Conservation (phyloP, 2,329 filamentous ascomycete genomes). For the Stagonosporopsis chrysanthemi region DNA sequence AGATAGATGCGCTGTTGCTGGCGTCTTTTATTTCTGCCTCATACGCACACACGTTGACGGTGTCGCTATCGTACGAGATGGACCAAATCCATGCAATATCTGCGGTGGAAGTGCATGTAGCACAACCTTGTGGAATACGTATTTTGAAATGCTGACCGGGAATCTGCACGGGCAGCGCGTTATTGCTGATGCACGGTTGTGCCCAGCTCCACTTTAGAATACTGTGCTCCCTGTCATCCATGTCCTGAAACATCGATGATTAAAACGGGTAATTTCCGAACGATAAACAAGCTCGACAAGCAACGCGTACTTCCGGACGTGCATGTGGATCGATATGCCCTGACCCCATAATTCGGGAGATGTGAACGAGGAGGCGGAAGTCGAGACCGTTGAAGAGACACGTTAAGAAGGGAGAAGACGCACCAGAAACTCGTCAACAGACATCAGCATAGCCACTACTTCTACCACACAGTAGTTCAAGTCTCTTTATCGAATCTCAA, state of each 20-base stretch:
- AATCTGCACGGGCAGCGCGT: background rate
- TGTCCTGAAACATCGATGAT: constrained; percentile 16
- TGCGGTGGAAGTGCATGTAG: background rate
- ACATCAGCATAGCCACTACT: background rate
- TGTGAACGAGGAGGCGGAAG: background rate
- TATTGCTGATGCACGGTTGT: constrained; percentile 9
- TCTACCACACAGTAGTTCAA: background rate
- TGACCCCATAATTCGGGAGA: constrained; percentile 7
- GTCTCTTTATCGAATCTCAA: constrained; percentile 2
- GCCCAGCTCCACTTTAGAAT: constrained; percentile 6
- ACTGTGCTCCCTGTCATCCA: constrained; percentile 7
- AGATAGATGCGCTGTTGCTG: background rate
- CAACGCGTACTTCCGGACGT: constrained; percentile 10
- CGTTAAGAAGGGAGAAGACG: background rate
- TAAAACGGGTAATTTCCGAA: constrained; percentile 15
- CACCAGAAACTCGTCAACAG: background rate
- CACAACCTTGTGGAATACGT: background rate
- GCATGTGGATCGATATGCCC: constrained; percentile 1
- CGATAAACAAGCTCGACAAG: constrained; percentile 5
- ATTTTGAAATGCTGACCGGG: too few species aligned
- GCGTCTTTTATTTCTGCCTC: background rate
- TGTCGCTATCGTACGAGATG: background rate
- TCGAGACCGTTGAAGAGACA: background rate
- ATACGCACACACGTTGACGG: background rate
- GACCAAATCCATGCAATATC: background rate